Conservation (phyloP, 495 filamentous ascomycete species). For the Copromyces sp. region DNA sequence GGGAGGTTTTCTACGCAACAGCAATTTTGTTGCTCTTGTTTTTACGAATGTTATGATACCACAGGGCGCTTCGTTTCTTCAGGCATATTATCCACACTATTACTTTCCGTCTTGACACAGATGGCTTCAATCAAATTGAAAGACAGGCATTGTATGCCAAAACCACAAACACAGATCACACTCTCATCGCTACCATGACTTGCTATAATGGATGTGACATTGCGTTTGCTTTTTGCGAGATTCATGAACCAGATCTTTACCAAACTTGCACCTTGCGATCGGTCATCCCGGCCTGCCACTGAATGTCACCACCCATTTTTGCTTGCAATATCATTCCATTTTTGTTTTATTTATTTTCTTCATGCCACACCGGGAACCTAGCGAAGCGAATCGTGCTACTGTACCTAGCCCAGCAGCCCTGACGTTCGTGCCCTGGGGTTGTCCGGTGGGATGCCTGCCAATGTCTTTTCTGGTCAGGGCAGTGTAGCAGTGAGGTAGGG, state of each 20-base stretch:
- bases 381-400: not conserved
- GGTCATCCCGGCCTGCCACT: not conserved
- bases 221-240: not conserved
- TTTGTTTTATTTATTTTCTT: not conserved
- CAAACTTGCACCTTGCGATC: not conserved
- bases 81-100: not conserved
- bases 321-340: not conserved
- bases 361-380: not conserved
- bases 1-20: not conserved
- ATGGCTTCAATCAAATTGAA: not conserved
- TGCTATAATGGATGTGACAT: not conserved
- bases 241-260: not conserved
- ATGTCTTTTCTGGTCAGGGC: not conserved
- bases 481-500: not conserved
- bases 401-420: not conserved
- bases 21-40: not conserved
- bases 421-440: not conserved
- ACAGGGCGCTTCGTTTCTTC: not conserved
- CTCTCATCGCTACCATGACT: not conserved
- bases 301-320: not conserved
- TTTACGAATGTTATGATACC: conserved; percentile 8
- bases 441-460: not conserved
- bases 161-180: not conserved
- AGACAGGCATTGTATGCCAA: not conserved
- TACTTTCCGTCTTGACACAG: not conserved